phyloP scores from a whole-genome alignment of 768 basidiomycete genomes.

The Lepiota venenata region DNA sequence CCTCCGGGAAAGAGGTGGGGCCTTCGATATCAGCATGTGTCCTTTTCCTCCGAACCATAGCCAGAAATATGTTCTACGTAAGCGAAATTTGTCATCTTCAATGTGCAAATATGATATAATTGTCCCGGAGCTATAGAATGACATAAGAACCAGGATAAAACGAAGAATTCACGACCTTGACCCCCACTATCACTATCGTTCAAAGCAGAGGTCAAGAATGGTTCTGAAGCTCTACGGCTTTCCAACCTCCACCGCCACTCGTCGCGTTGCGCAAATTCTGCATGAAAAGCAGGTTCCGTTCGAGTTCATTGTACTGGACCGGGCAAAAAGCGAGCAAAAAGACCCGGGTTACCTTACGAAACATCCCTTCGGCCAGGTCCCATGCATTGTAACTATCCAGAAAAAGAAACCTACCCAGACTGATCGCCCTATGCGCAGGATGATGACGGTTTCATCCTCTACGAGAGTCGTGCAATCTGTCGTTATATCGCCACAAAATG shows the following conservation, averaged over 20 bases:
- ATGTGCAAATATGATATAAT: not conserved
- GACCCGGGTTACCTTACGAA: slow-evolving; percentile 33
- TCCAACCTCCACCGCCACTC: slow-evolving; percentile 39
- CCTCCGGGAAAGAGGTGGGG: not conserved
- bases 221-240: slow-evolving; percentile 42
- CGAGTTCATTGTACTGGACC: slow-evolving; percentile 42
- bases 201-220: slow-evolving; percentile 24
- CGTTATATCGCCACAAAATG: slow-evolving; percentile 60
- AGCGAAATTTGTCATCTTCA: not conserved
- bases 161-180: too few species aligned
- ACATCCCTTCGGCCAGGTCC: slow-evolving; percentile 68
- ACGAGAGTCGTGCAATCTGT: slow-evolving; percentile 58
- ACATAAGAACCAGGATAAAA: not conserved
- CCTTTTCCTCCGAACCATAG: not conserved
- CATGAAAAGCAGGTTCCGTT: slow-evolving; percentile 58
- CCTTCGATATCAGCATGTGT: not conserved
- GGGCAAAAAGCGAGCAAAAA: slow-evolving; percentile 46
- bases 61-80: not conserved
- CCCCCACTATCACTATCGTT: too few species aligned
- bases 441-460: slow-evolving; percentile 60
- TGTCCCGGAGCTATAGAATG: not conserved
- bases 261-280: slow-evolving; percentile 46
- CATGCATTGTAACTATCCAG: slow-evolving; percentile 39
- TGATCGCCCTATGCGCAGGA: slow-evolving; percentile 25
- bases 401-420: slow-evolving; percentile 20